Conservation (phyloP, 495 filamentous ascomycete genomes). For the Trypethelium eluteriae region DNA sequence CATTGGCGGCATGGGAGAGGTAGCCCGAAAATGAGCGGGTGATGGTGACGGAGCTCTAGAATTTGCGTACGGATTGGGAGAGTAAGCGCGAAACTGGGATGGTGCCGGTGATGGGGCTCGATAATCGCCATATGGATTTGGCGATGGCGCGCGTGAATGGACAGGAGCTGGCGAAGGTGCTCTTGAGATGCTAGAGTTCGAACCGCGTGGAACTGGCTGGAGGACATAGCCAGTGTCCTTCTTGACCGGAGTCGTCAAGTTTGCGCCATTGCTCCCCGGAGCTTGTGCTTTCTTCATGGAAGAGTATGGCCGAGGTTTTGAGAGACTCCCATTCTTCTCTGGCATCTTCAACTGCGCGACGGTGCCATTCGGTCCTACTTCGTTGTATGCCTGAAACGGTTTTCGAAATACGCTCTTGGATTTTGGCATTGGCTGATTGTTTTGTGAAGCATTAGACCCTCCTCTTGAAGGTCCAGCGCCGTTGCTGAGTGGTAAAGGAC, state of each 20-base stretch:
- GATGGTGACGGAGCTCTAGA: slow-evolving; percentile 13
- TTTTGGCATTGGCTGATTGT: slow-evolving; percentile 45
- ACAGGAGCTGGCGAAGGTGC: slow-evolving; percentile 18
- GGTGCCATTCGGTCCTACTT: slow-evolving; percentile 30
- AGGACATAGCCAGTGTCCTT: slow-evolving; percentile 28
- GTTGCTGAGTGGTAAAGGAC: slow-evolving; percentile 53
- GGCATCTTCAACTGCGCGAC: slow-evolving; percentile 19
- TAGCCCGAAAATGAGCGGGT: slow-evolving; percentile 21
- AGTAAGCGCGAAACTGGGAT: slow-evolving; percentile 21
- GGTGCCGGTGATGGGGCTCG: slow-evolving; percentile 19
- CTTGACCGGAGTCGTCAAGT: slow-evolving; percentile 10
- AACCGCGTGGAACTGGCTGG: slow-evolving; percentile 45
- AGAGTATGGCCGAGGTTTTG: slow-evolving; percentile 33
- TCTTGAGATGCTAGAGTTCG: slow-evolving; percentile 25
- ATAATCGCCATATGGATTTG: slow-evolving; percentile 43
- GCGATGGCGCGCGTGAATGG: slow-evolving; percentile 37
- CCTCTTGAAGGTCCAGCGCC: slow-evolving; percentile 36
- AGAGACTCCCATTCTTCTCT: slow-evolving; percentile 30
- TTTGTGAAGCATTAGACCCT: slow-evolving; percentile 20
- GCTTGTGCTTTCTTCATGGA: slow-evolving; percentile 38
- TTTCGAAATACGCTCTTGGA: slow-evolving; percentile 57
- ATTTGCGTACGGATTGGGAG: slow-evolving; percentile 23
- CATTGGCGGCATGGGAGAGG: slow-evolving; percentile 34
- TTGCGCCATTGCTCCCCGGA: slow-evolving; percentile 16
- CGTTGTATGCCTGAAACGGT: slow-evolving; percentile 60